Conservation (phyloP, 2,329 filamentous ascomycete genomes). For the Epichloe bromicola region DNA sequence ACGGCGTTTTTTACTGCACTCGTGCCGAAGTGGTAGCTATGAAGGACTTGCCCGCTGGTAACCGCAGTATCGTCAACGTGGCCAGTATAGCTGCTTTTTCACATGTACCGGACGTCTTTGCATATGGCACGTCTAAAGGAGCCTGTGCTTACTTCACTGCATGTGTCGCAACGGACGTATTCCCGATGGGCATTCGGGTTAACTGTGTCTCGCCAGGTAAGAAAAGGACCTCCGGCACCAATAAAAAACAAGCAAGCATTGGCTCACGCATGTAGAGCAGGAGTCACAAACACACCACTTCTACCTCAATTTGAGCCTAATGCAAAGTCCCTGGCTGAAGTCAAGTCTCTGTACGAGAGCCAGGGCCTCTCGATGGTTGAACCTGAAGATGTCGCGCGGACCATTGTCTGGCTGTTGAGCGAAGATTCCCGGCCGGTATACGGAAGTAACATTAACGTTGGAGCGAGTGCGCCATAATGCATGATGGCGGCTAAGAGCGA, state of each 20-base stretch:
- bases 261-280: background rate
- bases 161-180: constrained; percentile 1
- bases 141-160: constrained; percentile 1
- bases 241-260: too few species aligned
- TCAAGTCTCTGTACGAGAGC: background rate
- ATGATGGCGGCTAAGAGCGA: background rate
- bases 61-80: constrained; percentile 3
- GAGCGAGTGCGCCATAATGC: background rate
- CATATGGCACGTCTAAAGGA: constrained; percentile 1
- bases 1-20: background rate
- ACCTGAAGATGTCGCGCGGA: background rate
- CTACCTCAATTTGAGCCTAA: background rate
- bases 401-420: constrained; percentile 1
- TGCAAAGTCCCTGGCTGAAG: background rate
- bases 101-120: constrained; percentile 2
- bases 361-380: background rate
- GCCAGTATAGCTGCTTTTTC: constrained; percentile 1
- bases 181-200: background rate
- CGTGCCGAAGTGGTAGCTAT: constrained; percentile 1
- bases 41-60: background rate
- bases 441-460: constrained; percentile 1
- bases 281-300: background rate
- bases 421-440: background rate
- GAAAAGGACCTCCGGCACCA: too few species aligned
- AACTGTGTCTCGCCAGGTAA: constrained; percentile 1